A percentile compares a stretch with the other conserved stretches of the same genome.
Evolutionary conservation across 805 yeast genomes (phyloP).

Genomic region (Yarrowia yakushimensis): DNA sequence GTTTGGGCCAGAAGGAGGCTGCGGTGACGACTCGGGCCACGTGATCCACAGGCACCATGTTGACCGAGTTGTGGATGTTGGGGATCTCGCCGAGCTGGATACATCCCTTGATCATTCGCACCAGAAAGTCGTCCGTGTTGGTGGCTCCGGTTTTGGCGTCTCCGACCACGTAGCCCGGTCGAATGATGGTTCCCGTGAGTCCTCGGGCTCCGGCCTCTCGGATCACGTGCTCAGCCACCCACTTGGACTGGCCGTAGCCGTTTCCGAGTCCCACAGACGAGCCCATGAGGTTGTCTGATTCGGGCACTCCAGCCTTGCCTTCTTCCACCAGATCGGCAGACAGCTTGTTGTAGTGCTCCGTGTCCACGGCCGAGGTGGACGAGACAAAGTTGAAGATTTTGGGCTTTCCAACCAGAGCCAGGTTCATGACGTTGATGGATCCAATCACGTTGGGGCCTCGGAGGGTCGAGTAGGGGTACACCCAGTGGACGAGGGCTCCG

Average conservation of each 20-base stretch:
- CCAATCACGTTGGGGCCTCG: slow-evolving; percentile 92
- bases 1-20: slow-evolving; percentile 73
- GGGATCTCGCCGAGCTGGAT: slow-evolving; percentile 84
- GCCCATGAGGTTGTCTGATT: slow-evolving; percentile 78
- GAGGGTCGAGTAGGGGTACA: slow-evolving; percentile 83
- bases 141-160: slow-evolving; percentile 78
- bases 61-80: slow-evolving; percentile 78
- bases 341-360: slow-evolving; percentile 69
- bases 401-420: slow-evolving; percentile 76
- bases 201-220: slow-evolving; percentile 88
- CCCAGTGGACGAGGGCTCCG: slow-evolving; percentile 99
- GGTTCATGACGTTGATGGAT: slow-evolving; percentile 75
- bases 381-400: slow-evolving; percentile 89
- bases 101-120: slow-evolving; percentile 93
- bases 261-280: slow-evolving; percentile 77
- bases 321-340: slow-evolving; percentile 65
- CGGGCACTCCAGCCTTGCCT: slow-evolving; percentile 72
- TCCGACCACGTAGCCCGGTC: slow-evolving; percentile 97
- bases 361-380: slow-evolving; percentile 89
- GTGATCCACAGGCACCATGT: slow-evolving; percentile 97
- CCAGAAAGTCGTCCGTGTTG: slow-evolving; percentile 93
- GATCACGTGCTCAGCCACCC: slow-evolving; percentile 92
- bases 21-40: slow-evolving; percentile 91
- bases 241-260: slow-evolving; percentile 96
- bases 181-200: slow-evolving; percentile 77